These are phyloP conservation scores for Dactylis glomerata DNA, from an alignment of 176 grass and related monocot species.

Conservation along the genomic window DNA sequence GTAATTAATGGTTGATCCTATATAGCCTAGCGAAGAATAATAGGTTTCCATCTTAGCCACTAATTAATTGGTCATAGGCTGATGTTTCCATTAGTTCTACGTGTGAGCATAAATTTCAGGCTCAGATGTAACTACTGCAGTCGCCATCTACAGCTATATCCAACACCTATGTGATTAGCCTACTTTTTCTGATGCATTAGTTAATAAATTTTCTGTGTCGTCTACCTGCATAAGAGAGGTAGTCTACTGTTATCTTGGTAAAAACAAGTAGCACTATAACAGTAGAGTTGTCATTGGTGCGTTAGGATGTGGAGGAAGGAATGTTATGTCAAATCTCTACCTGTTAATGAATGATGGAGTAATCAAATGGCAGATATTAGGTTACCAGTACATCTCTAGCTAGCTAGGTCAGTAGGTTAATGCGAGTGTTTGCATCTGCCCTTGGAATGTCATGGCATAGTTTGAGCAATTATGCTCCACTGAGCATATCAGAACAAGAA, in stretches of 20 bases:
- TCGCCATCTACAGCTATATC: background rate
- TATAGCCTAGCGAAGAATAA: background rate
- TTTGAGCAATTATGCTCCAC: slow-evolving; percentile 27
- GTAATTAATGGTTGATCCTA: background rate
- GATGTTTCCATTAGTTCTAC: background rate
- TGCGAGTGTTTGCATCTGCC: background rate
- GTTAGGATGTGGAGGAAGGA: background rate
- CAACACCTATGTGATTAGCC: background rate
- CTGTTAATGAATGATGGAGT: background rate
- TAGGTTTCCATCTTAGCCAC: background rate
- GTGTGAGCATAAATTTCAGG: background rate
- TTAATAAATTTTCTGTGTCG: background rate
- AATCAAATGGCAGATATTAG: background rate
- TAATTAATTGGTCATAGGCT: slow-evolving; percentile 10
- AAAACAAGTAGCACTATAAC: background rate
- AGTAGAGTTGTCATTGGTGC: background rate
- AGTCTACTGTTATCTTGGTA: background rate
- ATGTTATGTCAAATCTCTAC: slow-evolving; percentile 21
- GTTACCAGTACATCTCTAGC: background rate
- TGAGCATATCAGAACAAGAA: slow-evolving; percentile 5
- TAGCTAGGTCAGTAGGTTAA: slow-evolving; percentile 3
- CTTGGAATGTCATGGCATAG: background rate
- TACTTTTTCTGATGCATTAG: background rate
- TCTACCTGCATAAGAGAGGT: background rate
- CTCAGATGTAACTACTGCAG: background rate